phyloP scores from a whole-genome alignment of 352 stramenopile species.

The Phytophthora niederhauseri region DNA sequence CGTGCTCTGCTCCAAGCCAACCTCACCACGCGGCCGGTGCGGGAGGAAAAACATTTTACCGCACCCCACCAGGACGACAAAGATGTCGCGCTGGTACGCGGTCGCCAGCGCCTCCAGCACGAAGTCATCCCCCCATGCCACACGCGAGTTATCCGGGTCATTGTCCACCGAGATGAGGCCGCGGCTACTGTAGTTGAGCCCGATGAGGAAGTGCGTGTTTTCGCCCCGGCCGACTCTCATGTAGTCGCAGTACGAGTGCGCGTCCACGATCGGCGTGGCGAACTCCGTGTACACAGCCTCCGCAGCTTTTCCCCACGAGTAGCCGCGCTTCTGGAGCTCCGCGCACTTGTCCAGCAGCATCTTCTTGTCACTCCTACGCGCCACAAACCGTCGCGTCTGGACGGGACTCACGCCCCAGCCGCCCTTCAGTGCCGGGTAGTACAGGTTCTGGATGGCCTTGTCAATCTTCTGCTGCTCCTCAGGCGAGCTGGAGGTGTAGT shows the following conservation, averaged over 20 bases:
- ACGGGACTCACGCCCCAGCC: conserved; percentile 86
- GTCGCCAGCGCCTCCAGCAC: conserved; percentile 85
- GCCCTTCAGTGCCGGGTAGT: conserved; percentile 81
- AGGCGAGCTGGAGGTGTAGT: conserved; percentile 62
- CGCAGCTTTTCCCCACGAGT: conserved; percentile 76
- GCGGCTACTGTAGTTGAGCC: conserved; percentile 78
- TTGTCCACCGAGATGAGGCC: conserved; percentile 85
- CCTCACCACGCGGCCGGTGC: conserved; percentile 63
- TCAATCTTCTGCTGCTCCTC: conserved; percentile 82
- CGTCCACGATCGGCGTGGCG: conserved; percentile 72
- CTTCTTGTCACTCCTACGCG: conserved; percentile 66
- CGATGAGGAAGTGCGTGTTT: conserved; percentile 82
- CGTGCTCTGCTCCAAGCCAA: conserved; percentile 43
- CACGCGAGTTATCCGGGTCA: conserved; percentile 73
- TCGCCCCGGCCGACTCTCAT: conserved; percentile 79
- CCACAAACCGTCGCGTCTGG: conserved; percentile 83
- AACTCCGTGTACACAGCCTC: conserved; percentile 82
- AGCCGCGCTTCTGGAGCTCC: conserved; percentile 79
- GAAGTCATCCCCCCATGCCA: conserved; percentile 90
- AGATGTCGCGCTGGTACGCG: conserved; percentile 89
- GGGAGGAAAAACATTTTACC: conserved; percentile 91
- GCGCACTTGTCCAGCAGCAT: conserved; percentile 79
- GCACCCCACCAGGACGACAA: conserved; percentile 87
- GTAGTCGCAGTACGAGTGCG: conserved; percentile 86
- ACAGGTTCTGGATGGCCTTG: conserved; percentile 86